Evolutionary conservation across 2,329 filamentous ascomycete species (phyloP).

Genomic region (Aureobasidium sp.): DNA sequence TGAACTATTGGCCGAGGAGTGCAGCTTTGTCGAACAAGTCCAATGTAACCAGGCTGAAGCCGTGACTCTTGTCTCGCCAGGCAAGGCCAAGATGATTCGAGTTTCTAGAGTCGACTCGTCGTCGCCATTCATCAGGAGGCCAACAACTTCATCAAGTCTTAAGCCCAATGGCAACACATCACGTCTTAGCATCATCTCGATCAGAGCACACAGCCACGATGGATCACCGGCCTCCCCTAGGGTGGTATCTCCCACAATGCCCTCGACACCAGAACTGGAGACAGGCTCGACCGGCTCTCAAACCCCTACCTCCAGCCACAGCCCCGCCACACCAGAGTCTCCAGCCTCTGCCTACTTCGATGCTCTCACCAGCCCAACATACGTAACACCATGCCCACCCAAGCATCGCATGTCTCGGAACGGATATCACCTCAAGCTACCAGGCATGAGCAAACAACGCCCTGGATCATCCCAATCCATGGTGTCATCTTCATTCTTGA

Average conservation of each 20-base stretch:
- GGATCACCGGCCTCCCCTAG: not conserved
- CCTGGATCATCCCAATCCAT: not conserved
- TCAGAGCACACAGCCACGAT: not conserved
- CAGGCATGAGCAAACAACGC: not conserved
- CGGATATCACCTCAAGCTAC: not conserved
- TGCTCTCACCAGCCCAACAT: not conserved
- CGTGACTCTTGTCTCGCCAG: constrained; percentile 20
- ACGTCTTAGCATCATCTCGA: not conserved
- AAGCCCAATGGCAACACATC: not conserved
- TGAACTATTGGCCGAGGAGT: constrained; percentile 19
- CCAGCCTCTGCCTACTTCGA: constrained; percentile 6
- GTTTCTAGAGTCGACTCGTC: not conserved
- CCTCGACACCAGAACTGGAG: constrained; percentile 5
- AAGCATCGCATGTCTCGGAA: constrained; percentile 3
- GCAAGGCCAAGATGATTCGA: constrained; percentile 21
- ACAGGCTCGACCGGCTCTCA: not conserved
- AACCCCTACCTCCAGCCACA: not conserved
- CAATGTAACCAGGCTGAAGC: constrained; percentile 21
- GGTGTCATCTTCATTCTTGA: not conserved
- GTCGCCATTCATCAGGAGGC: not conserved
- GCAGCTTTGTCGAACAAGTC: constrained; percentile 15
- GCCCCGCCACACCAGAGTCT: not conserved
- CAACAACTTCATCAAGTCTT: not conserved
- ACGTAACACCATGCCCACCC: not conserved
- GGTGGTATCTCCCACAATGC: not conserved